These are phyloP conservation scores for Ceriops decandra DNA, from an alignment of 345 rosid species.

Conservation along the genomic window DNA sequence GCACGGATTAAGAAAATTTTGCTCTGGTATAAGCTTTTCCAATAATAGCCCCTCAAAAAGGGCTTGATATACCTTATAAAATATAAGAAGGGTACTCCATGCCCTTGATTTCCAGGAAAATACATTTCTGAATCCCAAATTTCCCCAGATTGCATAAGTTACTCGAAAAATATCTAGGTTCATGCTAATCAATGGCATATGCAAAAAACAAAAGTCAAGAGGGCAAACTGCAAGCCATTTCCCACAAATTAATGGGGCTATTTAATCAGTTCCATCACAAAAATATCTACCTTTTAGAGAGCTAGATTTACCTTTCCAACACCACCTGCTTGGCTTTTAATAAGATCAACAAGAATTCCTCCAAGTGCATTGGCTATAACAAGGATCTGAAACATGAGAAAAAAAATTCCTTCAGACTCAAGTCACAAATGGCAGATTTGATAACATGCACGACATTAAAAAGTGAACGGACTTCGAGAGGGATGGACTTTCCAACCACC, in stretches of 20 bases:
- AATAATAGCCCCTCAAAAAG: not conserved
- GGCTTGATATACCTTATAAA: too few relatives aligned
- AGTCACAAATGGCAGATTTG: not conserved
- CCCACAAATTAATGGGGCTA: not conserved
- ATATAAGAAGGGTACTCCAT: too few relatives aligned
- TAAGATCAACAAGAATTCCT: slow-evolving; percentile 90
- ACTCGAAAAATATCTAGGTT: not conserved
- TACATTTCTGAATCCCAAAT: not conserved
- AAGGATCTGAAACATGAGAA: slow-evolving; percentile 54
- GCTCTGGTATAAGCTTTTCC: not conserved
- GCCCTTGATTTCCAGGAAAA: not conserved
- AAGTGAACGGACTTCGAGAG: not conserved
- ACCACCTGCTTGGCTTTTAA: slow-evolving; percentile 92
- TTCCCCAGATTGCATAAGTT: not conserved
- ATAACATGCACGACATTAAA: slow-evolving; percentile 1
- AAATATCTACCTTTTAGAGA: not conserved
- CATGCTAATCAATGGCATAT: too few relatives aligned
- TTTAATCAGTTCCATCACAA: not conserved
- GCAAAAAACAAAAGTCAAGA: not conserved
- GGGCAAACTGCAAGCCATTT: not conserved
- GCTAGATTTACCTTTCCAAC: slow-evolving; percentile 69
- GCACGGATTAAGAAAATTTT: slow-evolving; percentile 20
- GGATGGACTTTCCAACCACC: not conserved
- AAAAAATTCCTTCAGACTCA: not conserved
- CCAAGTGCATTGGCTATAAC: slow-evolving; percentile 78